These are phyloP conservation scores for Verticillium zaregamsianum DNA, from an alignment of 2,329 filamentous ascomycete genomes.

Conservation along the genomic window DNA sequence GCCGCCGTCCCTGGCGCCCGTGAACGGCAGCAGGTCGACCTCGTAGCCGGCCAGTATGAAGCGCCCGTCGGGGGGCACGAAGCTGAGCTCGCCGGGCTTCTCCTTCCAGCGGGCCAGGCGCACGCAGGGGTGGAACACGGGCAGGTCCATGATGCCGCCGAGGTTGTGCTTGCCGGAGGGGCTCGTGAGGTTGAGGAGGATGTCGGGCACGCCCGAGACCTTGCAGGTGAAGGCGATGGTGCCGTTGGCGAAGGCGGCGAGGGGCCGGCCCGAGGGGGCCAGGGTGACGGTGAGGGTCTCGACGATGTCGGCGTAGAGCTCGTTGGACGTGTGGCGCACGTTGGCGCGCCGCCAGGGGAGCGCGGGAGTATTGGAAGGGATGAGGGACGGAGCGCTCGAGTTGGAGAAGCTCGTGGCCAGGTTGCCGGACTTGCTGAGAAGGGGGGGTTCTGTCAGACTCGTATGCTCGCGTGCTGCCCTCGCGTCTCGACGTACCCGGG, in stretches of 20 bases:
- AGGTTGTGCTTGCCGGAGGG: constrained; percentile 78
- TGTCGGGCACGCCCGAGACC: constrained; percentile 88
- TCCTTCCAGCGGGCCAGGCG: constrained; percentile 86
- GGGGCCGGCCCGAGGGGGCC: constrained; percentile 81
- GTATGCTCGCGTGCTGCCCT: neutral
- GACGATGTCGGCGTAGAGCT: constrained; percentile 93
- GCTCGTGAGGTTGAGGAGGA: constrained; percentile 75
- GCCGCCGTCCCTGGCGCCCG: constrained; percentile 51
- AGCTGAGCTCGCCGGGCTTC: constrained; percentile 85
- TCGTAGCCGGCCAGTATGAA: constrained; percentile 95
- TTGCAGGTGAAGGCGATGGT: constrained; percentile 94
- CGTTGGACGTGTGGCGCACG: constrained; percentile 93
- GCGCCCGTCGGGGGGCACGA: constrained; percentile 89
- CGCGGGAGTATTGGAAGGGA: constrained; percentile 44
- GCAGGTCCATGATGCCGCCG: constrained; percentile 71
- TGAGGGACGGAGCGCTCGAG: constrained; percentile 33
- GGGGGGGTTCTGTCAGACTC: neutral
- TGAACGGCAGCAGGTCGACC: constrained; percentile 78
- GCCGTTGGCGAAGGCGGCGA: constrained; percentile 84
- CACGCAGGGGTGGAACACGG: constrained; percentile 95
- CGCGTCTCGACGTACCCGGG: constrained; percentile 51
- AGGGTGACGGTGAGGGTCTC: constrained; percentile 85
- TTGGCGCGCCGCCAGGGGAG: constrained; percentile 89
- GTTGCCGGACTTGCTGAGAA: constrained; percentile 32
- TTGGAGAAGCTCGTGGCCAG: constrained; percentile 33